phyloP scores from a whole-genome alignment of 305 asterid genomes.

The Fraxinus sp. region DNA sequence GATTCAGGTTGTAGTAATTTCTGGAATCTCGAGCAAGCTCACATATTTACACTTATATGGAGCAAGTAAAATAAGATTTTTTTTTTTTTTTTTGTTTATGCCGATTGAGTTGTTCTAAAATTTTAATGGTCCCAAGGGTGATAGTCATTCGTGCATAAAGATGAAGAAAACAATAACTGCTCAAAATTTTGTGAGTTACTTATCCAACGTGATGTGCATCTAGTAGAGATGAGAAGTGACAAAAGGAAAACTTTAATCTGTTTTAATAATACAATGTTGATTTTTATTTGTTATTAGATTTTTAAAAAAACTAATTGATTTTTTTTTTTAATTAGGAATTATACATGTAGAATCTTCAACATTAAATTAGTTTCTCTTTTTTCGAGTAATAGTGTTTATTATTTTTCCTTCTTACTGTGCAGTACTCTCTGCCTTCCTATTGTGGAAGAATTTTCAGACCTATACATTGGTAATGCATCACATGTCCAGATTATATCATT shows the following conservation, averaged over 20 bases:
- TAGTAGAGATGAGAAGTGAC: background rate
- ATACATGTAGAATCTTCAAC: background rate
- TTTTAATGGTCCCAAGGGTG: background rate
- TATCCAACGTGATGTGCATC: background rate
- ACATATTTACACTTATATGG: background rate
- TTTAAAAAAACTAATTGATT: background rate
- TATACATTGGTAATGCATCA: conserved; percentile 62
- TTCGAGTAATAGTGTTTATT: background rate
- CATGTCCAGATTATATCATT: background rate
- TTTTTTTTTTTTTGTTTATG: background rate
- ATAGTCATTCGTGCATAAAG: background rate
- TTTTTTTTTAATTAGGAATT: background rate
- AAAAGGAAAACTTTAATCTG: background rate
- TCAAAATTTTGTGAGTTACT: background rate
- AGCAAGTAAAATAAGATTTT: background rate
- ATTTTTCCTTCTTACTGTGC: conserved; percentile 34
- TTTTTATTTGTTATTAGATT: background rate
- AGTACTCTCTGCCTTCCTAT: conserved; percentile 63
- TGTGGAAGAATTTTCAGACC: conserved; percentile 67
- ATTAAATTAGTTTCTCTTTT: background rate
- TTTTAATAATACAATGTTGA: background rate
- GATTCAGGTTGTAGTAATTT: background rate
- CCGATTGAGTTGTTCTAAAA: background rate
- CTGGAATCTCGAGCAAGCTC: background rate
- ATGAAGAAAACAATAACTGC: background rate